Base-by-base conservation (phyloP, 495 filamentous ascomycete genomes). In the Copromyces sp. region DNA sequence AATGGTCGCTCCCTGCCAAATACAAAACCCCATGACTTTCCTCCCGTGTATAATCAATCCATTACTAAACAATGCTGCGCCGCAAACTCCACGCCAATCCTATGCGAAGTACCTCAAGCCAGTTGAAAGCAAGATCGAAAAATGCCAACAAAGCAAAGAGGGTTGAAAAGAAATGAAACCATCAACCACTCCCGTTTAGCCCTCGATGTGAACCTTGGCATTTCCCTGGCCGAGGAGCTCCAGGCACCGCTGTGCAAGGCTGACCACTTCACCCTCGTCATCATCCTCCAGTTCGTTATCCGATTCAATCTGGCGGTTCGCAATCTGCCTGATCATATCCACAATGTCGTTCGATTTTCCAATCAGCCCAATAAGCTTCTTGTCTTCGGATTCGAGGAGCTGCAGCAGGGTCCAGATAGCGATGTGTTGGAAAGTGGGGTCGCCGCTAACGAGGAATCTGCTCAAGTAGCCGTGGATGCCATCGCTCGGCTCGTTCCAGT, bases 341-440 rank as follows among this genome's bases (percentile, higher is more conserved):
- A 98, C 90, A 77, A 99, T 89, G 70, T 95, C 92, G 44, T 94
- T 90, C 6, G 94, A 93, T 75, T 94, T 90, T 69, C 92, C 89
- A 72, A 99, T 98, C 32, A 93, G 89, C 35, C 88, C 88, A 65
- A 97, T 91, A 41, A 99, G 86, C 70, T 89, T 90, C 80, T 90
- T 87, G 76, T 99, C 94, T 78, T 95, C 94, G 0, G 95, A 97
- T 81, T 99, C 95, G 20, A 98, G 88, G 3, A 99, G 88, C 78
- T 99, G 95, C 11, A 98, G 89, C 61, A 99, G 84, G 1, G 95
- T 99, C 95, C 95, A 99, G 75, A 98, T 98, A 42, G 95, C 95
- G 76, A 99, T 99, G 80, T 99, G 95, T 80, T 99, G 95, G 85
- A 99, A 99, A 2, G 95, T 99, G 14, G 96, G 90, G 79, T 99